Evolutionary conservation across 176 grass and related monocot genomes (phyloP), one percentile per base, ranked within the genome.

Genomic region (Tillandsia leiboldiana): DNA sequence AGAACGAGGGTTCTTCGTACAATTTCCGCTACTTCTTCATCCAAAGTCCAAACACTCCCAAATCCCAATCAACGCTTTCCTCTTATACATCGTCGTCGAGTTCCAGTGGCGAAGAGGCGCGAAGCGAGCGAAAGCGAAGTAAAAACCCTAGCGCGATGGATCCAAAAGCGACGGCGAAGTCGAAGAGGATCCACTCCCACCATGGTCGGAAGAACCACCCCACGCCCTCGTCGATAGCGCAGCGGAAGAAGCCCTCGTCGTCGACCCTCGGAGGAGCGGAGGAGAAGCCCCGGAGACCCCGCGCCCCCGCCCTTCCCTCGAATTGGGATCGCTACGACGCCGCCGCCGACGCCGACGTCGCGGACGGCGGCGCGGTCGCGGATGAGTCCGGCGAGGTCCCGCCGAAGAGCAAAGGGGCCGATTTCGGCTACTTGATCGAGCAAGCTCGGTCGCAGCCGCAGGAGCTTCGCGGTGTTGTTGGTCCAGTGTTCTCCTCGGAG

Each of bases 161-260:
- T 73, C 94, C 94, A 65, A 99, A 99, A 75, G 81, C 86, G 62
- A 83, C 80, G 47, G 89, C 89, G 64, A 90, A 85, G 84, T 90
- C 89, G 72, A 99, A 90, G 87, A 83, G 89, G 66, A 77, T 70
- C 13, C 89, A 97, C 68, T 87, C 94, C 56, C 81, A 87, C 61
- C 86, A 87, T 23, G 89, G 79, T 70, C 94, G 89, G 13, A 78
- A 75, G 28, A 56, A 70, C 69, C 86, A 92, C 82, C 86, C 83
- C 7, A 76, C 89, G 10, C 85, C 92, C 1, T 80, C 88, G 10
- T 71, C 86, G 0, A 67, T 80, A 10, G 86, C 88, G 23, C 85
- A 73, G 80, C 82, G 86, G 74, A 92, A 91, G 73, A 82, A 82
- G 70, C 64, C 83, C 1, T 12, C 72, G 2, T 58, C 77, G 3